Conservation (phyloP, 495 filamentous ascomycete species). For the Penicillium simplicissimum region DNA sequence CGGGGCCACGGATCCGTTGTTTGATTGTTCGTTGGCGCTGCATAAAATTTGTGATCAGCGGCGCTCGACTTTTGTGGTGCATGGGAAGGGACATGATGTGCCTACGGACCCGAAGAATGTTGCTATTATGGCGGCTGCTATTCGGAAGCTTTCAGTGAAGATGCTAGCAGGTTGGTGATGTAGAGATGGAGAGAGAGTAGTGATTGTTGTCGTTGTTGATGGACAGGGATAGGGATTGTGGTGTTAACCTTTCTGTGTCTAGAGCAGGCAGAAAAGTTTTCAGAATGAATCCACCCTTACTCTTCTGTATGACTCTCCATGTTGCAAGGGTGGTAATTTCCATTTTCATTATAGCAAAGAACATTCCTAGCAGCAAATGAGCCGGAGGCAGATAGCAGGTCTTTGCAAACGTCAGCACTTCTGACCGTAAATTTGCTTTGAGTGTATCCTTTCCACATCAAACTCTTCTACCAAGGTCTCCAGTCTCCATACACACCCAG, state of each 20-base stretch:
- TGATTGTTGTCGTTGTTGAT: not conserved
- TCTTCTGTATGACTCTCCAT: not conserved
- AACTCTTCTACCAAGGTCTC: too few species aligned
- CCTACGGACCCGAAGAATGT: constrained; percentile 34
- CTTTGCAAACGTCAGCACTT: not conserved
- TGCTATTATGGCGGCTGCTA: constrained; percentile 24
- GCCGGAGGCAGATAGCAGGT: not conserved
- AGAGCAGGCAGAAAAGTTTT: not conserved
- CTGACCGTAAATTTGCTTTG: not conserved
- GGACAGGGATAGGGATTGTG: not conserved
- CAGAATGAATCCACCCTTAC: not conserved
- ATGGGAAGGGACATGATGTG: constrained; percentile 37
- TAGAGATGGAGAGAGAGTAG: not conserved
- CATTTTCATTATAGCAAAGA: not conserved
- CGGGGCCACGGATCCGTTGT: constrained; percentile 30
- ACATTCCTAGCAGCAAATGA: not conserved
- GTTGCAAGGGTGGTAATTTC: not conserved
- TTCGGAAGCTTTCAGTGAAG: constrained; percentile 29
- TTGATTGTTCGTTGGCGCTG: constrained; percentile 32
- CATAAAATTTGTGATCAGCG: constrained; percentile 28
- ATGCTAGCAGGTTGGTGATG: constrained; percentile 20
- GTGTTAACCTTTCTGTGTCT: not conserved
- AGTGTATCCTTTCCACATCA: not conserved
- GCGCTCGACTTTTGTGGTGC: constrained; percentile 28
- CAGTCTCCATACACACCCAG: not conserved